Percentiles rank a stretch among this genome's conserved stretches.
Evolutionary conservation across 441 rosid genomes (phyloP).

Genomic region (Erodium texanum): DNA sequence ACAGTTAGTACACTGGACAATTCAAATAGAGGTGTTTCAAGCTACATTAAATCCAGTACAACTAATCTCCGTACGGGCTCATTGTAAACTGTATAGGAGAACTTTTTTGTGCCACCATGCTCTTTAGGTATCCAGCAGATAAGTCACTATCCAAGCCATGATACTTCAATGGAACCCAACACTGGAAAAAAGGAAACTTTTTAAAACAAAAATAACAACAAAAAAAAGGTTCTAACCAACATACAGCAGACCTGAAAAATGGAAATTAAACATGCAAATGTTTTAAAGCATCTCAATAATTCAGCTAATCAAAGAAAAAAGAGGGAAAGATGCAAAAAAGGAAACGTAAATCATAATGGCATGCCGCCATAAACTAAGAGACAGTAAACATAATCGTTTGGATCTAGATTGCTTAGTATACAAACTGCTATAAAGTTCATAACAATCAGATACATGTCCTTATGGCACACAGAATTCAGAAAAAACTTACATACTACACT

Average conservation of each 20-base stretch:
- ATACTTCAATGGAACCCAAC: conserved; percentile 67
- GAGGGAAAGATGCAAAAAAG: not conserved
- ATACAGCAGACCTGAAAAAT: not conserved
- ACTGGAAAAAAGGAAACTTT: conserved; percentile 24
- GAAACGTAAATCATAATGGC: not conserved
- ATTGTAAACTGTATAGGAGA: conserved; percentile 55
- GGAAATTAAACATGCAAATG: not conserved
- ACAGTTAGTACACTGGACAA: conserved; percentile 12
- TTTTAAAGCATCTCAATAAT: not conserved
- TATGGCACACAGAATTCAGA: not conserved
- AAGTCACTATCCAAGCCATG: conserved; percentile 59
- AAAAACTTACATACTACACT: not conserved
- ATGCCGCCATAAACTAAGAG: not conserved
- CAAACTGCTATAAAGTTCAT: not conserved
- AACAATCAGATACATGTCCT: not conserved
- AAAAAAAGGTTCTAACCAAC: not conserved
- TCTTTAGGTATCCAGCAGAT: conserved; percentile 43
- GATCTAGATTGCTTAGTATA: not conserved
- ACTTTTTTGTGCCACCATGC: conserved; percentile 46
- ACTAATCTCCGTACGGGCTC: conserved; percentile 44
- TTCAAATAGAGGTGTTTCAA: conserved; percentile 14
- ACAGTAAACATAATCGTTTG: not conserved
- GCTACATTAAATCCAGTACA: conserved; percentile 5
- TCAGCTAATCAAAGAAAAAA: not conserved
- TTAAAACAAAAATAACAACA: conserved; percentile 1